Conservation (phyloP, 805 yeast genomes). For the Kregervanrija fluxuum region DNA sequence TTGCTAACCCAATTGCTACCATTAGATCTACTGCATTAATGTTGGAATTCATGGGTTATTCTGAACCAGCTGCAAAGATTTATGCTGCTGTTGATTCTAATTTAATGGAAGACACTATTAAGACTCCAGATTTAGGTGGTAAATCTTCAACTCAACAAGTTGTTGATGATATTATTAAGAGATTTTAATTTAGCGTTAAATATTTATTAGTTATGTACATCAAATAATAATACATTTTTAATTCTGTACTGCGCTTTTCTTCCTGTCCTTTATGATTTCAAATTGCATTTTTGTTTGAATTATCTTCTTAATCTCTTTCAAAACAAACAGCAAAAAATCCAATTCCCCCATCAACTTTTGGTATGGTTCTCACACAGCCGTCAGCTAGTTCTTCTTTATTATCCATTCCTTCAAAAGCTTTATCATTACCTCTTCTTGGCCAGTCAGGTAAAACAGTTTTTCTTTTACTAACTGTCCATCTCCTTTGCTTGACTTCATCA, state of each 20-base stretch:
- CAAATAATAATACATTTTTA: neutral
- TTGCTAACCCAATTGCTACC: conserved; percentile 95
- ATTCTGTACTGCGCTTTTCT: neutral
- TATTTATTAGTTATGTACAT: conserved; percentile 1
- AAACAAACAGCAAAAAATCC: conserved; percentile 97
- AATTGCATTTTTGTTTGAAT: neutral
- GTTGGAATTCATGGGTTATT: conserved; percentile 93
- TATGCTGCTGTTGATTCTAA: conserved; percentile 93
- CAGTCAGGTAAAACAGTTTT: conserved; percentile 70
- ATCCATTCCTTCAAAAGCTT: conserved; percentile 52
- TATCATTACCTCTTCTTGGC: conserved; percentile 75
- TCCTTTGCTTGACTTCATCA: conserved; percentile 49
- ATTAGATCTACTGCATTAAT: conserved; percentile 95
- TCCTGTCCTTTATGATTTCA: neutral
- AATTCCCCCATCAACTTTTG: conserved; percentile 94
- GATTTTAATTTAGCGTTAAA: conserved; percentile 28
- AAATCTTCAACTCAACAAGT: conserved; percentile 80
- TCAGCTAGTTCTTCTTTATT: conserved; percentile 57
- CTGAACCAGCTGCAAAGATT: conserved; percentile 84
- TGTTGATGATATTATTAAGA: conserved; percentile 66
- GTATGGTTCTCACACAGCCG: conserved; percentile 80
- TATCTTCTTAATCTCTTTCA: conserved; percentile 34
- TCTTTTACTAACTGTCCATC: conserved; percentile 67
- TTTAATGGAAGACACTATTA: conserved; percentile 66
- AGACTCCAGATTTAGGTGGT: conserved; percentile 97